Evolutionary conservation across 2,329 filamentous ascomycete species (phyloP).

Genomic region (Trichoderma sp.): DNA sequence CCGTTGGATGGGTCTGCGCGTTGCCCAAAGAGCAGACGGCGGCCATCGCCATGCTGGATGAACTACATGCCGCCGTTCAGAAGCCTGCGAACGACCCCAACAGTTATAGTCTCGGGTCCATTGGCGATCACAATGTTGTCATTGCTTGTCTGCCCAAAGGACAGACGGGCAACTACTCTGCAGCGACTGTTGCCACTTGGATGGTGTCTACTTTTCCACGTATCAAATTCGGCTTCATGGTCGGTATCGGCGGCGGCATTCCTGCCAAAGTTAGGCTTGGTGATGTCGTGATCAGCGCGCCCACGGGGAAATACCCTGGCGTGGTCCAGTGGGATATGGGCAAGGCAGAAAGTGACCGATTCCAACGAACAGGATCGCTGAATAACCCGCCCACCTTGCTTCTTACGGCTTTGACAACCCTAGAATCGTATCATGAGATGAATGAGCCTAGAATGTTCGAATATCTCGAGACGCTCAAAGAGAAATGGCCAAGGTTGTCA

Average conservation of each 20-base stretch:
- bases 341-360: slow-evolving; percentile 14
- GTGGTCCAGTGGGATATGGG: slow-evolving; percentile 33
- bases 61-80: slow-evolving; percentile 28
- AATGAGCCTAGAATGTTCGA: background rate
- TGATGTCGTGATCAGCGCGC: slow-evolving; percentile 34
- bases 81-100: slow-evolving; percentile 31
- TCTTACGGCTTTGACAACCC: slow-evolving; percentile 17
- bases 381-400: slow-evolving; percentile 25
- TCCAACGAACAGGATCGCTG: slow-evolving; percentile 25
- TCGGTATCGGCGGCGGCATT: slow-evolving; percentile 48
- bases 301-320: slow-evolving; percentile 25
- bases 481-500: slow-evolving; percentile 13
- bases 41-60: slow-evolving; percentile 35
- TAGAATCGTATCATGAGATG: slow-evolving; percentile 28
- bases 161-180: slow-evolving; percentile 26
- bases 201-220: slow-evolving; percentile 28
- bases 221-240: slow-evolving; percentile 28
- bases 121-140: slow-evolving; percentile 34
- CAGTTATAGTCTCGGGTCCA: slow-evolving; percentile 32
- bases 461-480: slow-evolving; percentile 18
- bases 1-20: slow-evolving; percentile 39
- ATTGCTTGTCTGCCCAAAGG: slow-evolving; percentile 32
- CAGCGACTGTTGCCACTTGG: slow-evolving; percentile 24
- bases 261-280: slow-evolving; percentile 33
- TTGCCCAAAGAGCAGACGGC: slow-evolving; percentile 37